Conservation (phyloP, 345 rosid species). For the Eucalyptus curtisii region DNA sequence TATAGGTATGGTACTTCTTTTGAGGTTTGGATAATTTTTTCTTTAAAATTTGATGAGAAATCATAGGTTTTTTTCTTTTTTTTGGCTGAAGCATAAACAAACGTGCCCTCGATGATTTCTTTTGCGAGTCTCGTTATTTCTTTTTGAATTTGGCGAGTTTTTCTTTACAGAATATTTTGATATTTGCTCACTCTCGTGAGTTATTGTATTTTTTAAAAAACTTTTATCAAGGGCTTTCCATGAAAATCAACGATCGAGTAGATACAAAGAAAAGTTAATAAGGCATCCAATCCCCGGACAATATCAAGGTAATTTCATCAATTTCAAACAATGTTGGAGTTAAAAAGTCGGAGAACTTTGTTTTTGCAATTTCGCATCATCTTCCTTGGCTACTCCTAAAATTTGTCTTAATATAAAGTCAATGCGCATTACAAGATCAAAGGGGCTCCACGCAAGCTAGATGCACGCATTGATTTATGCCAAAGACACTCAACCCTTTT, state of each 20-base stretch:
- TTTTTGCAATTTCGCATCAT: background rate
- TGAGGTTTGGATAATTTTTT: background rate
- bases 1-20: background rate
- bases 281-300: background rate
- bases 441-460: background rate
- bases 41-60: background rate
- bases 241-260: background rate
- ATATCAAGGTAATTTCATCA: background rate
- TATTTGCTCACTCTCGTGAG: background rate
- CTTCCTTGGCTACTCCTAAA: background rate
- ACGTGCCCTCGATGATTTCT: background rate
- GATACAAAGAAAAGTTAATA: background rate
- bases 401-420: background rate
- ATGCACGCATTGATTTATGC: background rate
- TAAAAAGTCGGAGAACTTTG: background rate
- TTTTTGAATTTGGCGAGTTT: background rate
- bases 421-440: background rate
- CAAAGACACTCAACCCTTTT: background rate
- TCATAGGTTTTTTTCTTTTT: no score
- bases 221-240: background rate
- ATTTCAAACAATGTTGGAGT: background rate
- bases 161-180: background rate
- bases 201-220: background rate
- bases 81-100: background rate
- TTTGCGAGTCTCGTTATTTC: background rate